A percentile compares a stretch with the other conserved stretches of the same genome.
Evolutionary conservation across 257 asterid species (phyloP).

Genomic region (Lycium barbarum): DNA sequence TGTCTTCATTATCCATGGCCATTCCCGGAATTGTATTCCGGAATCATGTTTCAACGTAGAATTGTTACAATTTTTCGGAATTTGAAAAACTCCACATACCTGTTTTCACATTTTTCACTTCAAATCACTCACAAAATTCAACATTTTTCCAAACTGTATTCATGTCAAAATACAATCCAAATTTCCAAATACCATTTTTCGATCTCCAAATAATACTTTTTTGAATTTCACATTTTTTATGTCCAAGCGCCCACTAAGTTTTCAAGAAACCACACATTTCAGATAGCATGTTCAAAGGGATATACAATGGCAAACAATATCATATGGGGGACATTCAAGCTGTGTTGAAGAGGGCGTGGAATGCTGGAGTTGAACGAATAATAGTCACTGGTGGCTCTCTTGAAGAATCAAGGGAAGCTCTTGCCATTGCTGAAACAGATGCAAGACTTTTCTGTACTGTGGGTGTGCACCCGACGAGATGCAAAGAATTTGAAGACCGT

Average conservation of each 20-base stretch:
- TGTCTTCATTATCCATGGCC: not conserved
- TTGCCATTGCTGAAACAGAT: conserved; percentile 95
- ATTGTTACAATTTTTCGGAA: too few species aligned
- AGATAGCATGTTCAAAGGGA: conserved; percentile 95
- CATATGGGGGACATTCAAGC: conserved; percentile 83
- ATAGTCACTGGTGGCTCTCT: conserved; percentile 97
- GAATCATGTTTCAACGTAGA: too few species aligned
- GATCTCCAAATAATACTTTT: too few species aligned
- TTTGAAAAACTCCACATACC: too few species aligned
- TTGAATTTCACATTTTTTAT: too few species aligned
- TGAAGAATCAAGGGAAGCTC: conserved; percentile 92
- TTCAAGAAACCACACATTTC: conserved; percentile 30
- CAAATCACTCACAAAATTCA: too few species aligned
- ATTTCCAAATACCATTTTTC: too few species aligned
- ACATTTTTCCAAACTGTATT: too few species aligned
- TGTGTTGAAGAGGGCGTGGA: conserved; percentile 93
- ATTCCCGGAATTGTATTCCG: too few species aligned
- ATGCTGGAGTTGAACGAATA: conserved; percentile 90
- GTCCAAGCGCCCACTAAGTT: not conserved
- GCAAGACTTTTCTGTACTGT: conserved; percentile 97
- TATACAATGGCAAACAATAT: conserved; percentile 88
- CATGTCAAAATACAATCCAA: too few species aligned
- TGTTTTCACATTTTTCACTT: too few species aligned
- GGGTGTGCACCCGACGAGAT: conserved; percentile 99
- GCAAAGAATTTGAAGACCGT: conserved; percentile 92